Percentiles rank a stretch among this genome's conserved stretches.
phyloP scores from a whole-genome alignment of 2,329 filamentous ascomycete species.

The Didymella sp. region DNA sequence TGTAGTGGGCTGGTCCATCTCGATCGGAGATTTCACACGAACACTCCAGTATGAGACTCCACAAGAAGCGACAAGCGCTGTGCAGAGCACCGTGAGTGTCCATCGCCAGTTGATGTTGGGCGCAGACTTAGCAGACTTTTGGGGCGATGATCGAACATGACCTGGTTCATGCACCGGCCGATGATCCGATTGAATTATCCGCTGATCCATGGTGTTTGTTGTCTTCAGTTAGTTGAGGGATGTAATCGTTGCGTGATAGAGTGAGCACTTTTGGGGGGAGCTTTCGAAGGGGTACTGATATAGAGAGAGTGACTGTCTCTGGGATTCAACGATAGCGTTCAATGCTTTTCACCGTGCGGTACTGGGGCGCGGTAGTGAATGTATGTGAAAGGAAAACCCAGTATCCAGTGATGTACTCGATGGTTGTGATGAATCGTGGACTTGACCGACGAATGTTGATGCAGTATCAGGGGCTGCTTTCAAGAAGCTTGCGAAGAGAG shows the following conservation, averaged over 20 bases:
- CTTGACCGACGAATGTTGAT: background rate
- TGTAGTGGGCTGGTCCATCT: background rate
- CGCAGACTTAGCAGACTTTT: background rate
- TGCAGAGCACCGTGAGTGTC: background rate
- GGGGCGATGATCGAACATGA: background rate
- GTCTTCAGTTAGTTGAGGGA: background rate
- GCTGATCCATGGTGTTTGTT: background rate
- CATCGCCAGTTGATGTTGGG: background rate
- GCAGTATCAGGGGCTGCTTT: background rate
- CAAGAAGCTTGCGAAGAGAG: background rate
- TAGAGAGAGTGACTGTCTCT: background rate
- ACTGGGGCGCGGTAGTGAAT: background rate
- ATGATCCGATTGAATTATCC: too few species aligned
- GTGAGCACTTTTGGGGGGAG: background rate
- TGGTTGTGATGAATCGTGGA: background rate
- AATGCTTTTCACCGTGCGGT: background rate
- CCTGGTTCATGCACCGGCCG: background rate
- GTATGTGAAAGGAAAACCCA: background rate
- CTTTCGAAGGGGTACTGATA: background rate
- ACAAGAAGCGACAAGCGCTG: background rate
- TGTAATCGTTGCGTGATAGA: background rate
- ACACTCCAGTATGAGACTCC: background rate
- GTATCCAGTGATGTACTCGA: background rate
- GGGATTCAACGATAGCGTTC: background rate
- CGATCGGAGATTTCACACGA: background rate